Evolutionary conservation across 2,329 filamentous ascomycete genomes (phyloP), one percentile per base, ranked within the genome.

Genomic region (Hypoxylon sp.): DNA sequence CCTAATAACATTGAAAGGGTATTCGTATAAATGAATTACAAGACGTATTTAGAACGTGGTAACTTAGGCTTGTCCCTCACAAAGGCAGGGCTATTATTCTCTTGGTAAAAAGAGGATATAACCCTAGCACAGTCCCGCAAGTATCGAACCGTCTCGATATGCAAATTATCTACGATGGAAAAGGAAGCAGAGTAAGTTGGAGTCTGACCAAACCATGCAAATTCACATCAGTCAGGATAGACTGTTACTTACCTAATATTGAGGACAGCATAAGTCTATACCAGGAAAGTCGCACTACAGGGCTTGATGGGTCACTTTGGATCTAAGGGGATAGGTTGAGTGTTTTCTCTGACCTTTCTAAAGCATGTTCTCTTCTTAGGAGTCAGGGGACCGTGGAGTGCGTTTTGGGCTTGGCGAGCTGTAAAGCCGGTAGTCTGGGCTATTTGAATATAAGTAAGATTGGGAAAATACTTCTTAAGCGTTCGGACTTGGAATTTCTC

Each of bases 361-460:
- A 34, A 50, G 48, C 9, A 6, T 14, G 28, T 34, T 28, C 19
- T 41, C 36, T 58, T 36, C 25, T 36, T 49, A 28, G 41, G 38
- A 11, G 28, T 51, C 11, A 51, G 49, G 21, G 49, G 30, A 14
- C 28, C 28, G 49, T 46, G 52, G 13, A 51, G 23, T n/a, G 55
- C 30, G 17, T 38, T 11, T 38, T 45, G 30, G 43, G 49, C 14
- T 36, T 25, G 28, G 28, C 30, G 28, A 28, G 19, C 3, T 4
- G 55, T 41, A 19, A 41, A 41, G n/a, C 38, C 45, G 1, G 34
- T 59, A 19, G 11, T 41, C 28, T 30, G 55, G 23, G 52, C 38
- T 6, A 56, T 5, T 28, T 56, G 38, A 10, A 56, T 13, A 14
- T 46, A 56, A n/a, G n/a, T 45, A 25, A 46, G 25, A 10, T n/a